A percentile compares a stretch with the other conserved stretches of the same genome.
These are phyloP conservation scores for Trametes cinnabarina DNA, from an alignment of 768 basidiomycete genomes.

Conservation along the genomic window DNA sequence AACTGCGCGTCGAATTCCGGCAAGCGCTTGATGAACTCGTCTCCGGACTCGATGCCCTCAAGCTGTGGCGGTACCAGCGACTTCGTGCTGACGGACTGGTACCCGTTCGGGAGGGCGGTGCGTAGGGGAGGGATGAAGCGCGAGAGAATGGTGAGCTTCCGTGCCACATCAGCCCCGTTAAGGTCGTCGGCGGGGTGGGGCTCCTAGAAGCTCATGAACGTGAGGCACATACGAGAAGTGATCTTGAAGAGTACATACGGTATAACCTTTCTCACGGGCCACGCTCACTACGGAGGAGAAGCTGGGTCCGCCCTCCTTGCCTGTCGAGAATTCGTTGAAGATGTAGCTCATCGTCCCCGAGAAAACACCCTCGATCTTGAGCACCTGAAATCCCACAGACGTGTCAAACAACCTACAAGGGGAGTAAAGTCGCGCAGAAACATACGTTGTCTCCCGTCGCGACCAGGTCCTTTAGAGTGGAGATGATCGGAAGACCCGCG, in stretches of 20 bases:
- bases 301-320: constrained; percentile 59
- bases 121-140: constrained; percentile 62
- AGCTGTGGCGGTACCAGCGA: constrained; percentile 85
- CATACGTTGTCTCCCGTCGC: constrained; percentile 87
- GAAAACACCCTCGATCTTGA: constrained; percentile 95
- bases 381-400: constrained; percentile 3
- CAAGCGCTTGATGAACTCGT: constrained; percentile 78
- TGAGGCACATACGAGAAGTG: neutral
- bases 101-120: constrained; percentile 68
- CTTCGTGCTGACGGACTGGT: constrained; percentile 72
- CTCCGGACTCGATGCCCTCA: constrained; percentile 63
- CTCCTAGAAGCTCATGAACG: constrained; percentile 52
- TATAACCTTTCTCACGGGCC: constrained; percentile 93
- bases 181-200: constrained; percentile 97
- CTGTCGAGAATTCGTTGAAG: constrained; percentile 92
- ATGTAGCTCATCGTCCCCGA: constrained; percentile 98
- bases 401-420: neutral
- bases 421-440: neutral
- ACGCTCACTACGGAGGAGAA: constrained; percentile 89
- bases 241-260: constrained; percentile 46
- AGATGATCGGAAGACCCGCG: constrained; percentile 90
- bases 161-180: constrained; percentile 94
- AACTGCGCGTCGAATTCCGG: constrained; percentile 83
- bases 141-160: constrained; percentile 94
- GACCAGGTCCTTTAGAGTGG: constrained; percentile 88